Percentiles rank a stretch among this genome's conserved stretches.
These are phyloP conservation scores for Medakamo hakoo DNA, from an alignment of 139 green algal genomes.

Conservation along the genomic window DNA sequence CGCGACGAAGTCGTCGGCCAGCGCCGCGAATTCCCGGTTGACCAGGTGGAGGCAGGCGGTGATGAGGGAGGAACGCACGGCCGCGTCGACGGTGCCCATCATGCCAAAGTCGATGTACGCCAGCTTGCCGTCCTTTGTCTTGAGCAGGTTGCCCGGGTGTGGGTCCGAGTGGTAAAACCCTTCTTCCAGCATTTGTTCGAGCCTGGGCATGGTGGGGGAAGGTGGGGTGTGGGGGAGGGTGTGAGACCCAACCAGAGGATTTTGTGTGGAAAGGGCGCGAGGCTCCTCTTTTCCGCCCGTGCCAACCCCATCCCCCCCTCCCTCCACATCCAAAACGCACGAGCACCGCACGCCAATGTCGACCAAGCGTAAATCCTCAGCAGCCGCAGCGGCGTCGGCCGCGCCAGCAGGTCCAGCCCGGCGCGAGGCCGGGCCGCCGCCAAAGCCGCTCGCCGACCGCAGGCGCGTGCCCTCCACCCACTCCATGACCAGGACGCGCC, in stretches of 20 bases:
- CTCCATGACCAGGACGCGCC: conserved; percentile 71
- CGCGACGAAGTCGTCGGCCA: conserved; percentile 63
- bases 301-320: too few species aligned
- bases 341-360: conserved; percentile 44
- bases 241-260: conserved; percentile 5
- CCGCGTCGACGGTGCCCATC: conserved; percentile 45
- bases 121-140: conserved; percentile 22
- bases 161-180: conserved; percentile 48
- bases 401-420: neutral
- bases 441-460: conserved; percentile 17
- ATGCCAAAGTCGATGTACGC: conserved; percentile 76
- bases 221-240: conserved; percentile 4
- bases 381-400: neutral
- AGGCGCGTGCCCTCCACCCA: conserved; percentile 73
- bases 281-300: too few species aligned
- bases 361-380: conserved; percentile 68
- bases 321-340: too few species aligned
- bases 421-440: neutral
- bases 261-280: too few species aligned
- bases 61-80: conserved; percentile 38
- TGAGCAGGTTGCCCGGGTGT: conserved; percentile 53
- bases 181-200: conserved; percentile 60
- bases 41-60: conserved; percentile 74
- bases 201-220: too few species aligned
- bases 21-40: conserved; percentile 41